Evolutionary conservation across 1,284 basidiomycete species (phyloP).

Genomic region (Singerocomus inundabilis): DNA sequence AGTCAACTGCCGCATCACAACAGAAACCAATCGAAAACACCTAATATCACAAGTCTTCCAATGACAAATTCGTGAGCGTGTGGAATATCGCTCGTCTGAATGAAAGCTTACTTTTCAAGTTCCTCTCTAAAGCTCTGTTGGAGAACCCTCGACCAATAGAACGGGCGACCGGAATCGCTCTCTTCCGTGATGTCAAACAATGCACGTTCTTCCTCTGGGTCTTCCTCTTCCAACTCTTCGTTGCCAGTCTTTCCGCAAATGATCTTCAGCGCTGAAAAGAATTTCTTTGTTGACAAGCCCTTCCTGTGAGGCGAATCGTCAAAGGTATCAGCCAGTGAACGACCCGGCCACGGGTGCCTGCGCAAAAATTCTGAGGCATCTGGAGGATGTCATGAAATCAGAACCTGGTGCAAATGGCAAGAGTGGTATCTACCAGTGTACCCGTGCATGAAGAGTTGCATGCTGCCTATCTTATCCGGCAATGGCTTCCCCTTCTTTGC

Average conservation of each 20-base stretch:
- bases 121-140: slow-evolving; percentile 84
- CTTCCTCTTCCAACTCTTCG: slow-evolving; percentile 65
- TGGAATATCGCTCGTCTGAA: neutral
- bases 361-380: slow-evolving; percentile 87
- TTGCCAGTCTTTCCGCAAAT: slow-evolving; percentile 79
- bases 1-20: slow-evolving; percentile 1
- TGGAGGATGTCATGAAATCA: slow-evolving; percentile 24
- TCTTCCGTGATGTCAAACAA: slow-evolving; percentile 63
- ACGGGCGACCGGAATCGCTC: slow-evolving; percentile 52
- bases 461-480: slow-evolving; percentile 86
- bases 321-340: slow-evolving; percentile 79
- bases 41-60: slow-evolving; percentile 75
- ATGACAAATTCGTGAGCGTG: slow-evolving; percentile 7
- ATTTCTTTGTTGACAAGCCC: slow-evolving; percentile 60
- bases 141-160: slow-evolving; percentile 77
- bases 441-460: slow-evolving; percentile 87
- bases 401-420: neutral
- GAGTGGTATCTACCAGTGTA: slow-evolving; percentile 56
- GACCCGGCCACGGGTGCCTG: slow-evolving; percentile 85
- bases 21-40: slow-evolving; percentile 35
- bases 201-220: slow-evolving; percentile 67
- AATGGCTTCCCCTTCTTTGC: slow-evolving; percentile 77
- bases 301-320: slow-evolving; percentile 77
- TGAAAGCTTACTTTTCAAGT: slow-evolving; percentile 70
- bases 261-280: slow-evolving; percentile 65